Evolutionary conservation across 257 asterid species (phyloP).

Genomic region (Solanum appendiculatum): DNA sequence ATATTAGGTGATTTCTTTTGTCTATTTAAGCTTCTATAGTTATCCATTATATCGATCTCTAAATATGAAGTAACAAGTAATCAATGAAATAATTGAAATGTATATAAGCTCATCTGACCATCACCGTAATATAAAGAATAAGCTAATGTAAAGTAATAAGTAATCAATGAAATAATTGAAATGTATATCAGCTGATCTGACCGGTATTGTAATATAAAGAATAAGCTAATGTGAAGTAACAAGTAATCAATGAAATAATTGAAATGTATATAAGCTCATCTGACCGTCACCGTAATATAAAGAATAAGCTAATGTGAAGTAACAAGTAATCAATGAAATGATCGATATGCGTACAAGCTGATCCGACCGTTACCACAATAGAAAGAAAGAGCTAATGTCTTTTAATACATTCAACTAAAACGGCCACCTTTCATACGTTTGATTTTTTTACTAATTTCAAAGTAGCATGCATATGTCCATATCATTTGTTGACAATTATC

Average conservation of each 20-base stretch:
- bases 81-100: background rate
- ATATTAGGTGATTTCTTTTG: background rate
- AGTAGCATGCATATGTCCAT: background rate
- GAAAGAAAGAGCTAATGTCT: background rate
- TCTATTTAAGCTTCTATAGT: fast-evolving
- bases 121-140: too few relatives aligned
- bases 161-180: too few relatives aligned
- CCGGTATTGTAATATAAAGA: too few relatives aligned
- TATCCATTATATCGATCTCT: background rate
- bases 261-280: fast-evolving
- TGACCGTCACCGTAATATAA: fast-evolving
- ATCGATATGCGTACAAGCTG: fast-evolving
- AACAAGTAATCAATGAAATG: fast-evolving
- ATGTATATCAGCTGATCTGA: too few relatives aligned
- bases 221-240: background rate
- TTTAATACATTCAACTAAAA: background rate
- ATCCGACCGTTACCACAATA: background rate
- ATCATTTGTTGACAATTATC: background rate
- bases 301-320: background rate
- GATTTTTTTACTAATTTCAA: background rate
- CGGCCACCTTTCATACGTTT: background rate
- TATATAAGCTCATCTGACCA: fast-evolving
- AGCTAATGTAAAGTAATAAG: too few relatives aligned
- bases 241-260: background rate
- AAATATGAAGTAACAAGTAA: too few relatives aligned